Evolutionary conservation across 805 yeast genomes (phyloP).

Genomic region (Phaffomyces thermotolerans): DNA sequence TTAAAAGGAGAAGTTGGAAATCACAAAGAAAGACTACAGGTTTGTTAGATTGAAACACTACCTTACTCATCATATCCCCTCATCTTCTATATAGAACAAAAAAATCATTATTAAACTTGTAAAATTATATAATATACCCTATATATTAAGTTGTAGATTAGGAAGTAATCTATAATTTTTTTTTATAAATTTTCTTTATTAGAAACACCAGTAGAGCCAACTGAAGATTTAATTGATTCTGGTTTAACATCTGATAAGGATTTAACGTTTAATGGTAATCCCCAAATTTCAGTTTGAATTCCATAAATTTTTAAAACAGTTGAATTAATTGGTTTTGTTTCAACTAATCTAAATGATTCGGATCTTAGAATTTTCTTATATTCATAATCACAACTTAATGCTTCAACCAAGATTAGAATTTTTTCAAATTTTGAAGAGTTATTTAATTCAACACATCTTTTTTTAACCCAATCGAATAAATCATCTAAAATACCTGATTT

Average conservation of each 20-base stretch:
- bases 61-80: too few species aligned
- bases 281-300: conserved; percentile 20
- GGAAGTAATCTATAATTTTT: not conserved
- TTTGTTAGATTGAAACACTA: conserved; percentile 14
- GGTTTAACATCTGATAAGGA: conserved; percentile 9
- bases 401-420: conserved; percentile 37
- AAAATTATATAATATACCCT: not conserved
- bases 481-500: conserved; percentile 59
- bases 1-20: conserved; percentile 17
- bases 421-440: conserved; percentile 22
- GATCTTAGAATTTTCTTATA: conserved; percentile 31
- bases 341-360: conserved; percentile 38
- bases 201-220: conserved; percentile 18
- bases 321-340: conserved; percentile 11
- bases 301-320: conserved; percentile 13
- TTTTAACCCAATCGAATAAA: conserved; percentile 52
- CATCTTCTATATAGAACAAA: not conserved
- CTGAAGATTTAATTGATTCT: conserved; percentile 12
- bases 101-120: not conserved
- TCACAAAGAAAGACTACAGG: conserved; percentile 19
- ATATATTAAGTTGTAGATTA: not conserved
- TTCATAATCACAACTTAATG: conserved; percentile 43
- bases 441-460: conserved; percentile 38
- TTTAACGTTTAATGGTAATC: conserved; percentile 12
- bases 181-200: not conserved